Evolutionary conservation across 148 eudicot species (phyloP), one percentile per base, ranked within the genome.

Genomic region (Spergularia marina): DNA sequence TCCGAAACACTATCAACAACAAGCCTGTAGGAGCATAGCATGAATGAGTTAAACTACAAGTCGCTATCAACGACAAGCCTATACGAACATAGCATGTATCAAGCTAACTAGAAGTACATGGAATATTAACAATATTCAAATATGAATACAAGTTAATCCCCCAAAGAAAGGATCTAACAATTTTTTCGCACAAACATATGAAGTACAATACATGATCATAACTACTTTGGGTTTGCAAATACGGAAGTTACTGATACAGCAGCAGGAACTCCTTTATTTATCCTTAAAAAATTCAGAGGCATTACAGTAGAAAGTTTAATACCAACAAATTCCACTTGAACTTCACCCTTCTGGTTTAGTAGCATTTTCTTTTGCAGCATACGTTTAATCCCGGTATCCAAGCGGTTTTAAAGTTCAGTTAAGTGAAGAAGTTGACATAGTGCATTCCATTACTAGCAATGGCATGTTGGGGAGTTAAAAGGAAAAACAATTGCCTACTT

Each of bases 41-140:
- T 44, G 49, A 44, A 44, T 44, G 8, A 44, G 49, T 44, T 44
- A 44, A 44, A 44, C 49, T 44, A 44, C 8, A 44, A 44, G 49
- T 44, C 90, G 80, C 76, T 68, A 80, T 95, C 99, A 36, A 90
- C 94, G 71, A 95, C 97, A 82, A 95, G 86, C 90, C 98, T 94
- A 91, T 52, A 54, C 60, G 47, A 70, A 49, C 21, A 68, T 68
- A 79, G 60, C 69, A 79, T 30, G 59, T 40, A 47, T 47, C 59
- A 61, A 16, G 34, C 70, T 25, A 34, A 61, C 51, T n/a, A 53
- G 17, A 15, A 60, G 63, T 16, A 49, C 14, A 76, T 72, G 69
- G 54, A 36, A 55, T 53, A 54, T 21, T 25, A 36, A 71, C 36
- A 49, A 23, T 12, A 7, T 17, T 58, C 41, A 54, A 71, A 56